A percentile compares a stretch with the other conserved stretches of the same genome.
These are phyloP conservation scores for Punica granatum DNA, from an alignment of 345 rosid genomes.

Conservation along the genomic window DNA sequence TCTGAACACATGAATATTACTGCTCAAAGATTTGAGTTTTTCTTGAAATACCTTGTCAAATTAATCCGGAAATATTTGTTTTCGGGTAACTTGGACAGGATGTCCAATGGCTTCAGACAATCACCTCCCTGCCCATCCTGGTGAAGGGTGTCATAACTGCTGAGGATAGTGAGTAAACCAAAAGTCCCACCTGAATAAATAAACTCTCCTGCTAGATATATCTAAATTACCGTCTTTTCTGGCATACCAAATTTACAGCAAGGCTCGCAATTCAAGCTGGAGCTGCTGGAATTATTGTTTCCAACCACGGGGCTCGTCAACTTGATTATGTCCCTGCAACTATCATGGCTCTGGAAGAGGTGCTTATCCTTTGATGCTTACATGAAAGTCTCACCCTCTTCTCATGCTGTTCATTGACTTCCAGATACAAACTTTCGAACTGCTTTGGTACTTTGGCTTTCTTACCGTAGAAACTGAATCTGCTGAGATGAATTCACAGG, in stretches of 20 bases:
- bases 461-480: background rate
- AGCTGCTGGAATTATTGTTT: slow-evolving; percentile 88
- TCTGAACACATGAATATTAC: slow-evolving; percentile 7
- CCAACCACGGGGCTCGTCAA: slow-evolving; percentile 95
- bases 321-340: slow-evolving; percentile 81
- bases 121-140: slow-evolving; percentile 84
- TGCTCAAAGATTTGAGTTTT: background rate
- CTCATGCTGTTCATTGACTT: background rate
- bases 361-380: slow-evolving; percentile 8
- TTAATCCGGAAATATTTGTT: background rate
- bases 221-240: background rate
- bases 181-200: background rate
- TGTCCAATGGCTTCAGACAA: slow-evolving; percentile 86
- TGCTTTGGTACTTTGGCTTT: background rate
- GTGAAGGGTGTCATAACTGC: slow-evolving; percentile 91
- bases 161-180: slow-evolving; percentile 58
- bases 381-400: background rate
- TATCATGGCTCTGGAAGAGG: slow-evolving; percentile 68
- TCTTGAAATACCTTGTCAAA: background rate
- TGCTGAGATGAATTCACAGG: slow-evolving; percentile 27
- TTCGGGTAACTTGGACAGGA: slow-evolving; percentile 33
- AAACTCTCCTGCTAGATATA: background rate
- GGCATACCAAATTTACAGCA: slow-evolving; percentile 35
- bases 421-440: background rate
- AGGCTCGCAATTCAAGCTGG: slow-evolving; percentile 58